phyloP scores from a whole-genome alignment of 768 basidiomycete genomes.

The Termitomyces heimii region DNA sequence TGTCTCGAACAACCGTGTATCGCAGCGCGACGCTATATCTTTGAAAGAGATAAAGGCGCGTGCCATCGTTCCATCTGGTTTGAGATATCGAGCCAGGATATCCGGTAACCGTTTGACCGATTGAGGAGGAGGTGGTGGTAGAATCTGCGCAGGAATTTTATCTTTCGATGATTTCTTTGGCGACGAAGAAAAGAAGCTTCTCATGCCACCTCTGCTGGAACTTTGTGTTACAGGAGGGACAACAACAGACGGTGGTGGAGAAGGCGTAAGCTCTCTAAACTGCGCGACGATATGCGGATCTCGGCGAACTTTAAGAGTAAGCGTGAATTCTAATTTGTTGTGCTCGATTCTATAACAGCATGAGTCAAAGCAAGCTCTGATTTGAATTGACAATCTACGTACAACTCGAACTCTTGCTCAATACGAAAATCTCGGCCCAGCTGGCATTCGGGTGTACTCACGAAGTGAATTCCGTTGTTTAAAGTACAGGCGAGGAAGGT shows the following conservation, averaged over 20 bases:
- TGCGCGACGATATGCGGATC: conserved; percentile 83
- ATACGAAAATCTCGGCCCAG: conserved; percentile 56
- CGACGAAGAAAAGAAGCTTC: conserved; percentile 70
- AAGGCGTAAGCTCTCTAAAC: conserved; percentile 55
- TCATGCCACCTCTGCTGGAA: conserved; percentile 60
- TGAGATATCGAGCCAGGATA: conserved; percentile 78
- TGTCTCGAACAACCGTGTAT: conserved; percentile 80
- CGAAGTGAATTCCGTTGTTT: conserved; percentile 96
- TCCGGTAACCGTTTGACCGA: conserved; percentile 51
- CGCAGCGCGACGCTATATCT: conserved; percentile 77
- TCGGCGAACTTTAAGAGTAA: conserved; percentile 80
- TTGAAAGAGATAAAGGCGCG: conserved; percentile 87
- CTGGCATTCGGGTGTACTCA: conserved; percentile 79
- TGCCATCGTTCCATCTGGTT: conserved; percentile 82
- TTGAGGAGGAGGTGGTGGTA: conserved; percentile 31
- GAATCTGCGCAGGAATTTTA: conserved; percentile 29
- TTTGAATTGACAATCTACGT: conserved; percentile 21
- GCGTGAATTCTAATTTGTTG: conserved; percentile 91
- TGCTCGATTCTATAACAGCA: conserved; percentile 61
- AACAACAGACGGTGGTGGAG: conserved; percentile 25
- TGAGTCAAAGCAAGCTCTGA: not conserved
- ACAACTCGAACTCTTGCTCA: conserved; percentile 91
- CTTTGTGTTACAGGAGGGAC: conserved; percentile 39
- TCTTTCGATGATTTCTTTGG: conserved; percentile 60
- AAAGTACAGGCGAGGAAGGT: conserved; percentile 81